Conservation (phyloP, 2,329 filamentous ascomycete genomes). For the Pyrenochaeta sp. region DNA sequence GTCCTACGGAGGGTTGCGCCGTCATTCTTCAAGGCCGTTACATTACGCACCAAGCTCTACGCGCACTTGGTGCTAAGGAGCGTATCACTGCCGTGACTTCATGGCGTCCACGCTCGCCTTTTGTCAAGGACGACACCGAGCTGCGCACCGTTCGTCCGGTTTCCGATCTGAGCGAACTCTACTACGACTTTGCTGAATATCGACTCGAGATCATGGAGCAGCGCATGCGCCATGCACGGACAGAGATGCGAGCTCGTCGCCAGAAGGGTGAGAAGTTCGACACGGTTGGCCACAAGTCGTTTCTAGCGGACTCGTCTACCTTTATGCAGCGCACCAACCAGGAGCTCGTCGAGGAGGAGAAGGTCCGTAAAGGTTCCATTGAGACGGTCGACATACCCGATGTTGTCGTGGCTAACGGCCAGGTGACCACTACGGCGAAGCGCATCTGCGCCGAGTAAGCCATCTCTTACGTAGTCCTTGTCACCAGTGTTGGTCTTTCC, state of each 20-base stretch:
- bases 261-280: slow-evolving; percentile 42
- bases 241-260: slow-evolving; percentile 50
- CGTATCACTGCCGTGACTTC: slow-evolving; percentile 73
- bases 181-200: slow-evolving; percentile 69
- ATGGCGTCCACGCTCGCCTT: slow-evolving; percentile 66
- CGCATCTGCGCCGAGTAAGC: background rate
- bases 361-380: slow-evolving; percentile 39
- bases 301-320: slow-evolving; percentile 42
- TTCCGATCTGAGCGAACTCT: slow-evolving; percentile 65
- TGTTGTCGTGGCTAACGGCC: slow-evolving; percentile 21
- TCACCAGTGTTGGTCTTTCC: background rate
- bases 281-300: slow-evolving; percentile 44
- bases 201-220: slow-evolving; percentile 70
- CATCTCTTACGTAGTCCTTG: background rate
- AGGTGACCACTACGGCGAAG: background rate
- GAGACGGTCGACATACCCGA: slow-evolving; percentile 37
- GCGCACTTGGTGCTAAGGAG: slow-evolving; percentile 65
- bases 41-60: slow-evolving; percentile 70
- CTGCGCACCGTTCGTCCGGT: slow-evolving; percentile 68
- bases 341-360: slow-evolving; percentile 44
- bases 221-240: slow-evolving; percentile 57
- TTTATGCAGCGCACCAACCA: slow-evolving; percentile 47
- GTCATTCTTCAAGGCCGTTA: slow-evolving; percentile 74
- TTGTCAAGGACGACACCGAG: slow-evolving; percentile 66
- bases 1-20: slow-evolving; percentile 68